Conservation (phyloP, 306 rosid species). For the Castanopsis chinensis region DNA sequence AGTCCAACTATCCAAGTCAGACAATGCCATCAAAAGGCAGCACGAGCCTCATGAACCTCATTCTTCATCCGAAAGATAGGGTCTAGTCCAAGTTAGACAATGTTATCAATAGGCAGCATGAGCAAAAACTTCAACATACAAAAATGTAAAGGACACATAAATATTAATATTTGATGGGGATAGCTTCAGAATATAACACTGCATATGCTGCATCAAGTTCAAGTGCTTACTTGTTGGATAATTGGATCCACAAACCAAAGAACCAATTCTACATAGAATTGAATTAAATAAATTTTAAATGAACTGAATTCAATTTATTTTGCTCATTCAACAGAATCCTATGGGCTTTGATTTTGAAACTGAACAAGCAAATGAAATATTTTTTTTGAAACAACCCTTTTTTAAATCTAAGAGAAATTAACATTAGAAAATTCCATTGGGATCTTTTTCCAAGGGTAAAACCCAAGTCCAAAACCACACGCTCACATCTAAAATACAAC, state of each 20-base stretch:
- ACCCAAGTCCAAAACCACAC: background rate
- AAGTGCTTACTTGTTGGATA: background rate
- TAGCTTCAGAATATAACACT: background rate
- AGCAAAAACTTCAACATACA: too few species aligned
- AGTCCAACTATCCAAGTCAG: too few species aligned
- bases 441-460: background rate
- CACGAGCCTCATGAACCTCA: too few species aligned
- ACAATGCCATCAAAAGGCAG: too few species aligned
- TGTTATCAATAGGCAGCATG: too few species aligned
- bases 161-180: background rate
- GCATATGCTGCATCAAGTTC: background rate
- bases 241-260: background rate
- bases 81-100: too few species aligned
- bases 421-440: too few species aligned
- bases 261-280: background rate
- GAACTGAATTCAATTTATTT: background rate
- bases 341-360: background rate
- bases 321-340: background rate
- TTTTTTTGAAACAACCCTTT: background rate
- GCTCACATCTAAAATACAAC: background rate
- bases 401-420: too few species aligned
- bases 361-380: background rate
- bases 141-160: too few species aligned
- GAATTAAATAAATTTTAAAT: background rate
- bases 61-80: too few species aligned